Percentiles rank a stretch among this genome's conserved stretches.
phyloP scores from a whole-genome alignment of 768 basidiomycete species.

The Rhizopogon vulgaris region DNA sequence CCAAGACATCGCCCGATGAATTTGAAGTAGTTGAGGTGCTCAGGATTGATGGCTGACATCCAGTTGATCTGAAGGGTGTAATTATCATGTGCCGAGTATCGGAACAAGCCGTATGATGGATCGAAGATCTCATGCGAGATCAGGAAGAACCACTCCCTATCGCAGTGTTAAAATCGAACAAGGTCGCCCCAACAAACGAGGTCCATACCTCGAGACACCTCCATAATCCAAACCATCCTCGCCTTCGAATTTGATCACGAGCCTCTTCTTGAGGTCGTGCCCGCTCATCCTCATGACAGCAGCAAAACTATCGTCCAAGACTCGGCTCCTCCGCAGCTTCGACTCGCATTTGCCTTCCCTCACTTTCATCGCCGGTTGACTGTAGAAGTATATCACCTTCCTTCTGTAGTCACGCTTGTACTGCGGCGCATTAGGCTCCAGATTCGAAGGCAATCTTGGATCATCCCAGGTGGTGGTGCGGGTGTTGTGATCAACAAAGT shows the following conservation, averaged over 20 bases:
- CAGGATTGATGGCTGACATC: conserved; percentile 68
- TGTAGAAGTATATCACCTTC: conserved; percentile 90
- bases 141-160: conserved; percentile 83
- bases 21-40: conserved; percentile 76
- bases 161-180: conserved; percentile 1
- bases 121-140: conserved; percentile 81
- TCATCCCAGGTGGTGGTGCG: conserved; percentile 93
- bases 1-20: conserved; percentile 74
- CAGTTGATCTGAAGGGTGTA: conserved; percentile 80
- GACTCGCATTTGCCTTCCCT: conserved; percentile 81
- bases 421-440: conserved; percentile 89
- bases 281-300: conserved; percentile 79
- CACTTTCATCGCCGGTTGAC: conserved; percentile 78
- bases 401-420: conserved; percentile 91
- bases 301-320: conserved; percentile 83
- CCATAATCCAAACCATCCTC: conserved; percentile 80
- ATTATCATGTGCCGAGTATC: conserved; percentile 76
- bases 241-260: conserved; percentile 73
- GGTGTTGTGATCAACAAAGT: conserved; percentile 91
- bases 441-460: conserved; percentile 73
- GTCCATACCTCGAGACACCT: conserved; percentile 58
- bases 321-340: conserved; percentile 72
- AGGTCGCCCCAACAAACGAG: background rate
- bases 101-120: conserved; percentile 76
- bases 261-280: conserved; percentile 59